Evolutionary conservation across 768 basidiomycete genomes (phyloP), one percentile per base, ranked within the genome.

Genomic region (Xerocomellus intermedius): DNA sequence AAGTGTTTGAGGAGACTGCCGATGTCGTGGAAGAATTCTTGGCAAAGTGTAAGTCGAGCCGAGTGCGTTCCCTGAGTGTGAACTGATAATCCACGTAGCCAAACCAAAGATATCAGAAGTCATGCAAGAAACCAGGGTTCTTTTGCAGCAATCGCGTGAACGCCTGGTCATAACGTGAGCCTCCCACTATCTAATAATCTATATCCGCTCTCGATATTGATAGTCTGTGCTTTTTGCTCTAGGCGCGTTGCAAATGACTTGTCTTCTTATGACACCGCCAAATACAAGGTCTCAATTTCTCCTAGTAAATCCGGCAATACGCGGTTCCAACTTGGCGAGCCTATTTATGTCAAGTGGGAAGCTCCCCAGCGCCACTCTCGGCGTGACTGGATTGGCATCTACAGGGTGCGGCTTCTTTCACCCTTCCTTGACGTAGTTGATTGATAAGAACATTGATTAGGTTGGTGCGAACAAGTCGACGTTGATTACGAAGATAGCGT

Each of bases 301-400:
- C 80, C 82, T 21, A 79, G 77, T 59, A 65, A 76, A 12, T 79
- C 79, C 10, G 80, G 82, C 7, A 63, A 75, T 8, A 75, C 77
- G 24, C 80, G 82, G 5, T 98, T 89, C 80, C 89, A 92, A 68
- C 83, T 98, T 45, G 97, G 97, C 33, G 92, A 98, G 69, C 86
- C 90, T 2, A 94, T 99, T 62, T 79, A 72, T 3, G 79, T 99
- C 43, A 81, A 82, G 44, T 98, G 95, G 95, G 83, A 85, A 60
- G 95, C 91, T 1, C 95, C 96, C 1, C 73, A 76, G 35, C 81
- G 83, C 50, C 96, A 98, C 67, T 95, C 94, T 13, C 81, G 91
- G 13, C 84, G 85, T 62, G 97, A 99, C 69, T 98, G 97, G 97
- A 89, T 99, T 64, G 97, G 95, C 14, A 82, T 98, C 24, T 94